These are phyloP conservation scores for Penstemon newberryi DNA, from an alignment of 257 asterid species.

Conservation along the genomic window DNA sequence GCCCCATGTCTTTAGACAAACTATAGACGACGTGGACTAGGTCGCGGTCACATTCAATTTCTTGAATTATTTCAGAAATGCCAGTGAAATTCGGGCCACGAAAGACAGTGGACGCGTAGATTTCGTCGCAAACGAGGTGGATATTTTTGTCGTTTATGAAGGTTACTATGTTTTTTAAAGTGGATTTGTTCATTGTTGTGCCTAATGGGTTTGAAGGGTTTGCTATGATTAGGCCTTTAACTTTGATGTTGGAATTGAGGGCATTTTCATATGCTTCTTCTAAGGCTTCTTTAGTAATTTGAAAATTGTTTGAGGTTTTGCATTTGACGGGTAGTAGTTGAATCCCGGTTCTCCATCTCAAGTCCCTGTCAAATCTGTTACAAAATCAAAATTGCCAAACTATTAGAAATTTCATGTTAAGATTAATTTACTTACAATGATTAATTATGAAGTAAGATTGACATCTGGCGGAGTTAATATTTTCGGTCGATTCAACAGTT, in stretches of 20 bases:
- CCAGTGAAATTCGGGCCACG: constrained; percentile 40
- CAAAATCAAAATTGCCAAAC: background rate
- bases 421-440: too few relatives aligned
- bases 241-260: constrained; percentile 43
- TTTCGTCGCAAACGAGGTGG: constrained; percentile 86
- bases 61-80: constrained; percentile 56
- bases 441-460: too few relatives aligned
- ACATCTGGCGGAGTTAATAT: too few relatives aligned
- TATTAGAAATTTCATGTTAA: background rate
- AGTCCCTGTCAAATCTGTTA: constrained; percentile 73
- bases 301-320: constrained; percentile 56
- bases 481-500: too few relatives aligned
- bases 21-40: constrained; percentile 64
- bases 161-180: constrained; percentile 36
- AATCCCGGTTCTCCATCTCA: constrained; percentile 84
- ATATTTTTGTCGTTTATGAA: constrained; percentile 55
- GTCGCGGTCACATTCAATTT: constrained; percentile 39
- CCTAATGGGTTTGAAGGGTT: constrained; percentile 90
- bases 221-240: constrained; percentile 64
- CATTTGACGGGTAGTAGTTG: constrained; percentile 58
- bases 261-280: constrained; percentile 65
- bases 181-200: constrained; percentile 48
- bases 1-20: constrained; percentile 79
- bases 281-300: constrained; percentile 55
- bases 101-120: constrained; percentile 63